Conservation (phyloP, 768 basidiomycete genomes). For the Lentinus tigrinus region DNA sequence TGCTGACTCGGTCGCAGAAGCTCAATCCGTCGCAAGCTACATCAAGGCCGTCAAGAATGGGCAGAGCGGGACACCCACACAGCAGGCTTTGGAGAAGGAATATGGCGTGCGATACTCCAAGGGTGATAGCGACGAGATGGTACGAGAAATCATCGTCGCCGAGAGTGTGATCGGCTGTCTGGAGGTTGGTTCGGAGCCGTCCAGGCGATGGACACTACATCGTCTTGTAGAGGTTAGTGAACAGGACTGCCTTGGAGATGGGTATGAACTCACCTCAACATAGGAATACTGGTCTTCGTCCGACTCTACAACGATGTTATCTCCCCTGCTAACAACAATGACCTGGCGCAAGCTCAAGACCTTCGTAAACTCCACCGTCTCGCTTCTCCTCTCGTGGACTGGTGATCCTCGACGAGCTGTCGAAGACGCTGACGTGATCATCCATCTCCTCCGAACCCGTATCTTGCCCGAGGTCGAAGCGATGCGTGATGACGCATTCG, state of each 20-base stretch:
- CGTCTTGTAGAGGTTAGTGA: slow-evolving; percentile 49
- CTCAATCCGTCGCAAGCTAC: slow-evolving; percentile 38
- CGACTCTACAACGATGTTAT: slow-evolving; percentile 32
- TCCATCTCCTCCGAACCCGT: slow-evolving; percentile 41
- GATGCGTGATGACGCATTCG: slow-evolving; percentile 30
- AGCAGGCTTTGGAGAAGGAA: slow-evolving; percentile 46
- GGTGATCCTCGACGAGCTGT: slow-evolving; percentile 7
- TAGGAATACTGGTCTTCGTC: slow-evolving; percentile 52
- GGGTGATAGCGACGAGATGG: slow-evolving; percentile 36
- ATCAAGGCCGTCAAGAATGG: slow-evolving; percentile 46
- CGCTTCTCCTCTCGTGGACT: slow-evolving; percentile 28
- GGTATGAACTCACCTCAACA: too few species aligned
- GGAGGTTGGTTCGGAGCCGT: slow-evolving; percentile 44
- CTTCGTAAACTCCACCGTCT: slow-evolving; percentile 35
- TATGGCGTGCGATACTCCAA: slow-evolving; percentile 40
- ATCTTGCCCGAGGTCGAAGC: slow-evolving; percentile 49
- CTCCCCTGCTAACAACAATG: slow-evolving; percentile 46
- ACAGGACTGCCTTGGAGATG: too few species aligned
- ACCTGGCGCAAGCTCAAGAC: slow-evolving; percentile 46
- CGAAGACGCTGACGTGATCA: slow-evolving; percentile 32
- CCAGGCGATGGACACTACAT: slow-evolving; percentile 51
- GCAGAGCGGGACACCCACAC: slow-evolving; percentile 48
- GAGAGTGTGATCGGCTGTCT: slow-evolving; percentile 43
- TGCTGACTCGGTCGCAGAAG: slow-evolving; percentile 31
- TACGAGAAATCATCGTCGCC: slow-evolving; percentile 47